Base-by-base conservation (phyloP, 148 eudicot genomes). In the Rhododendron mucronatum region DNA sequence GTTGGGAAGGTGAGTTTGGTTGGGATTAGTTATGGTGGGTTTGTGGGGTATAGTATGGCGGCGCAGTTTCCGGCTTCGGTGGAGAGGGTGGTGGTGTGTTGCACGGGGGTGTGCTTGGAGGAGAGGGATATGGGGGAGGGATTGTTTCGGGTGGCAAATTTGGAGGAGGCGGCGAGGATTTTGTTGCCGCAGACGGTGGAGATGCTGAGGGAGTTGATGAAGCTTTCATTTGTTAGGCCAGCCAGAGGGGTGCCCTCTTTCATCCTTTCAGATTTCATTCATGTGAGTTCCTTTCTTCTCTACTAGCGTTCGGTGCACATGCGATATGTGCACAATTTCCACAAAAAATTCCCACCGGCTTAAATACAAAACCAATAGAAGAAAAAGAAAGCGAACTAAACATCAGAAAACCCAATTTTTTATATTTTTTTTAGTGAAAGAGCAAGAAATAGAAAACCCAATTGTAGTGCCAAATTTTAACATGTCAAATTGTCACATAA, bases 21-120 rank as follows among this genome's bases (percentile, higher is more conserved):
- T 15, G 99, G 99, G 69, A 91, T 95, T n/a, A 96, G 99, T 77
- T 96, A 96, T 59, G 99, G 98, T 10, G 98, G 98, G 7, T 96
- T 96, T 67, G 99, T 96, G 9, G 96, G 91, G 86, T 96, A 96
- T 37, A 95, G 96, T 78, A 81, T 95, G 93, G 96, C 97, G 28
- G 92, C 78, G 10, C 95, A 92, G 90, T 96, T 88, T 71, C 99
- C 99, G 21, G 92, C 92, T 88, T 91, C 86, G 63, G 92, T 95
- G 74, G 98, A 95, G 89, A 93, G 88, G 92, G 85, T 93, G 84
- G 99, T 91, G 89, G 55, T 95, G 37, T 94, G 98, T 73, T 95
- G 98, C 61, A 50, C 96, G 0, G 99, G 99, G 13, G 96, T 96
- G 65, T 94, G 95, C 83, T 90, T 96, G 89, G 96, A 96, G 92